A percentile compares a stretch with the other conserved stretches of the same genome.
Evolutionary conservation across 192 early-diverging fungal genomes (phyloP).

Genomic region (Irineochytrium annulatum): DNA sequence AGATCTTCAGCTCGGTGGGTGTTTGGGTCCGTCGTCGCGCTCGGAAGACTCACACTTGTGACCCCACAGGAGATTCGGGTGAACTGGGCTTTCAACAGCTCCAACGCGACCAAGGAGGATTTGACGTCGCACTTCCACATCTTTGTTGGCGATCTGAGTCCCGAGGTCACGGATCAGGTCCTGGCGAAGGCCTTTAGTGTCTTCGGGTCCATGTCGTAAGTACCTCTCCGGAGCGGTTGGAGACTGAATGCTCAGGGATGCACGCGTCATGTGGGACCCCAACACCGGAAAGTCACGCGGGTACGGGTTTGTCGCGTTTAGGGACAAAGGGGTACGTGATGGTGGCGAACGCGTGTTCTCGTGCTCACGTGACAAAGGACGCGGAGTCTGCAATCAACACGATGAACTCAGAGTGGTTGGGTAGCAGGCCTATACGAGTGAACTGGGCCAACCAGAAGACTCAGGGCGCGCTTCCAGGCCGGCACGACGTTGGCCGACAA

Average conservation of each 20-base stretch:
- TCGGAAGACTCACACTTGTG: too few relatives aligned
- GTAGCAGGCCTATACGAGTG: constrained; percentile 79
- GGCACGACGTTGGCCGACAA: not conserved
- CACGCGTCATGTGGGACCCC: constrained; percentile 91
- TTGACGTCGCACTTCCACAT: constrained; percentile 74
- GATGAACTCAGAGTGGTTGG: constrained; percentile 90
- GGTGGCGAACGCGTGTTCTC: not conserved
- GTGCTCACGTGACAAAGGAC: constrained; percentile 38
- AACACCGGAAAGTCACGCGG: constrained; percentile 85
- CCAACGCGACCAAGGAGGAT: constrained; percentile 56
- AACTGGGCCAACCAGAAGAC: constrained; percentile 93
- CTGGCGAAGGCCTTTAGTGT: constrained; percentile 71
- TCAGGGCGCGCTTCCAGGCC: not conserved
- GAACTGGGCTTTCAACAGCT: constrained; percentile 59
- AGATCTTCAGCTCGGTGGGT: constrained; percentile 57
- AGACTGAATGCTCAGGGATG: constrained; percentile 53
- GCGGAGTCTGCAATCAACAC: constrained; percentile 78
- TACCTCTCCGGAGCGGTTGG: constrained; percentile 10
- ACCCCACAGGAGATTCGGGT: constrained; percentile 64
- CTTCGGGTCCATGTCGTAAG: constrained; percentile 74
- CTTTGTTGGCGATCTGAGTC: constrained; percentile 90
- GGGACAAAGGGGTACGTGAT: constrained; percentile 58
- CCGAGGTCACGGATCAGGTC: constrained; percentile 83
- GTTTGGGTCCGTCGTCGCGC: not conserved
- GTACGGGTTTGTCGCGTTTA: constrained; percentile 88